Percentiles rank a stretch among this genome's conserved stretches.
These are phyloP conservation scores for Eimeria nieschulzi DNA, from an alignment of 169 alveolate species.

Conservation along the genomic window DNA sequence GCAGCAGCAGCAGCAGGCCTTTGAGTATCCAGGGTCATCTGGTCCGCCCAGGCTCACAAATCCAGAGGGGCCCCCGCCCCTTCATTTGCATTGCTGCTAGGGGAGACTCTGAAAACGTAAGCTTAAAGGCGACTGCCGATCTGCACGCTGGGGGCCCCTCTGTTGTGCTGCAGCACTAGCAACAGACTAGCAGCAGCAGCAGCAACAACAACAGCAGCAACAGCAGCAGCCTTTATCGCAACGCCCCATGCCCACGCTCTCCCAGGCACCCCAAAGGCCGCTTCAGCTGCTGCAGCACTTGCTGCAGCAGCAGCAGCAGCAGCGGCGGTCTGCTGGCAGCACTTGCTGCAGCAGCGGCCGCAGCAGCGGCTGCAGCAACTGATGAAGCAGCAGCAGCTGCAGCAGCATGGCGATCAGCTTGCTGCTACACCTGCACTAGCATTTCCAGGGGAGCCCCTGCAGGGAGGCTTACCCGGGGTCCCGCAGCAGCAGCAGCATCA, in stretches of 20 bases:
- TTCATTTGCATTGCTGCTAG: too few species aligned
- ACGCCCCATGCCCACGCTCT: constrained; percentile 9
- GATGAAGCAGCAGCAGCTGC: constrained; percentile 19
- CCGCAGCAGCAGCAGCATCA: constrained; percentile 49
- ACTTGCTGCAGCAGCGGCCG: constrained; percentile 19
- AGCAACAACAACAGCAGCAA: not conserved
- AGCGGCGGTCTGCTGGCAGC: too few species aligned
- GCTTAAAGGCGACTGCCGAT: too few species aligned
- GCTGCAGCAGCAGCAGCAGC: constrained; percentile 8
- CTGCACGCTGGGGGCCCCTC: not conserved
- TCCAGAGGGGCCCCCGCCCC: too few species aligned
- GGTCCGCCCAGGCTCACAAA: too few species aligned
- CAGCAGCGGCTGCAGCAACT: constrained; percentile 23
- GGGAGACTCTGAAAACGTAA: not conserved
- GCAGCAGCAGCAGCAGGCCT: constrained; percentile 4
- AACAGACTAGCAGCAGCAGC: constrained; percentile 25
- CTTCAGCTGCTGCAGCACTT: too few species aligned
- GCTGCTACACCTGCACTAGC: constrained; percentile 43
- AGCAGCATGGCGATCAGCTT: constrained; percentile 48
- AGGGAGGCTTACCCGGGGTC: not conserved
- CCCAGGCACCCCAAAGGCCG: not conserved
- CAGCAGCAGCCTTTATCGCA: not conserved
- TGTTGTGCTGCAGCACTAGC: constrained; percentile 18
- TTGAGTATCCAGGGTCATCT: too few species aligned
- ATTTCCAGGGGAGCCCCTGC: constrained; percentile 30